phyloP scores from a whole-genome alignment of 2,329 filamentous ascomycete genomes.

The Pezicula radicicola region DNA sequence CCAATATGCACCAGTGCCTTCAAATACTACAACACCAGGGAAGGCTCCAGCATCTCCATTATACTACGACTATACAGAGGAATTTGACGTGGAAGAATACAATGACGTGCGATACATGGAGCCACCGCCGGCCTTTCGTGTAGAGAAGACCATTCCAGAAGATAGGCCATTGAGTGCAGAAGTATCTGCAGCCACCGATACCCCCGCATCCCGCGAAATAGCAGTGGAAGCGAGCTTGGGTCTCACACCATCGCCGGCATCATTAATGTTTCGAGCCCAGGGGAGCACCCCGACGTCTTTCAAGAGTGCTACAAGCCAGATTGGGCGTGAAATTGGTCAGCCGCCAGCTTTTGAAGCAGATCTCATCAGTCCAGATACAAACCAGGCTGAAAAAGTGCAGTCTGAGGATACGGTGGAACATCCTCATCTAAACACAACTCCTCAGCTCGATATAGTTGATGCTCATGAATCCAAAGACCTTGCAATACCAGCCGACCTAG shows the following conservation, averaged over 20 bases:
- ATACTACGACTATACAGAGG: conserved; percentile 32
- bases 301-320: no score
- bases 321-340: no score
- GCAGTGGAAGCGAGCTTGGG: no score
- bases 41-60: conserved; percentile 23
- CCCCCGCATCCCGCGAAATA: no score
- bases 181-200: conserved; percentile 3
- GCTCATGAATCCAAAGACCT: conserved; percentile 4
- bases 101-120: conserved; percentile 10
- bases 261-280: no score
- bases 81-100: conserved; percentile 26
- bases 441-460: neutral
- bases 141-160: conserved; percentile 26
- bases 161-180: conserved; percentile 21
- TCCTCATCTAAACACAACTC: no score
- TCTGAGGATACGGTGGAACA: no score
- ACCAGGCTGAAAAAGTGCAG: no score
- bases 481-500: conserved; percentile 15
- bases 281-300: no score
- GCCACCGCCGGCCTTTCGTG: conserved; percentile 24
- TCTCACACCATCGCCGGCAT: no score
- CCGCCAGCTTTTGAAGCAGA: no score
- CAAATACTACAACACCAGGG: conserved; percentile 23
- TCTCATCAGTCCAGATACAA: no score
- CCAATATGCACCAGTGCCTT: conserved; percentile 11